phyloP scores from a whole-genome alignment of 2,329 filamentous ascomycete genomes.

The Cadophora malorum region DNA sequence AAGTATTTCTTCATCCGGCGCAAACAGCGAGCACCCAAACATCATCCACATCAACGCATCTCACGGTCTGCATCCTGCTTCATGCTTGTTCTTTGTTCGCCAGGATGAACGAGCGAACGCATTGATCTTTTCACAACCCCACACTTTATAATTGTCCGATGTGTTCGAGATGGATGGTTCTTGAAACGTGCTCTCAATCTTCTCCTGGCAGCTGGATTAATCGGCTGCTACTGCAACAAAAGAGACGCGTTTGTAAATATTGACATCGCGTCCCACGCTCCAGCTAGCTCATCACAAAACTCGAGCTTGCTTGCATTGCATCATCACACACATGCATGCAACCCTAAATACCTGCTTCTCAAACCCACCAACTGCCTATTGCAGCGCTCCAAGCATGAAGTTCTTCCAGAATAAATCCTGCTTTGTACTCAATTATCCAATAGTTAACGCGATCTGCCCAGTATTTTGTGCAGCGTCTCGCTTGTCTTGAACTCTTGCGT shows the following conservation, averaged over 20 bases:
- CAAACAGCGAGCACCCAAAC: background rate
- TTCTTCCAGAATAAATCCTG: conserved; percentile 5
- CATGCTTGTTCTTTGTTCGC: conserved; percentile 10
- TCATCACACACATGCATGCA: conserved; percentile 21
- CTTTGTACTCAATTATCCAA: conserved; percentile 18
- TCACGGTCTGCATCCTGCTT: conserved; percentile 17
- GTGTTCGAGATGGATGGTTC: background rate
- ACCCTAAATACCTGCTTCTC: conserved; percentile 16
- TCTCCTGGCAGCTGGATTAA: conserved; percentile 7
- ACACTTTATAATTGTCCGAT: conserved; percentile 18
- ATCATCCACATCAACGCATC: background rate
- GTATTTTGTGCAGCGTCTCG: conserved; percentile 24
- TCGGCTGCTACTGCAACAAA: background rate
- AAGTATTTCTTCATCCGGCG: conserved; percentile 1
- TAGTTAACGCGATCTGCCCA: background rate
- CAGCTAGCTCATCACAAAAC: conserved; percentile 8
- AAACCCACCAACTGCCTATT: conserved; percentile 10
- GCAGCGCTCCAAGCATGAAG: background rate
- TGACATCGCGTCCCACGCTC: conserved; percentile 35
- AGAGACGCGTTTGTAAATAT: conserved; percentile 40
- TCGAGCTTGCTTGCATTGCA: conserved; percentile 13
- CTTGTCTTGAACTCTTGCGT: conserved; percentile 13
- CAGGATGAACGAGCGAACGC: conserved; percentile 1
- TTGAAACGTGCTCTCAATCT: conserved; percentile 6
- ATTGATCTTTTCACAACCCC: conserved; percentile 19